Percentiles rank a stretch among this genome's conserved stretches.
These are phyloP conservation scores for Saccharomyces jurei DNA, from an alignment of 805 yeast genomes.

Conservation along the genomic window DNA sequence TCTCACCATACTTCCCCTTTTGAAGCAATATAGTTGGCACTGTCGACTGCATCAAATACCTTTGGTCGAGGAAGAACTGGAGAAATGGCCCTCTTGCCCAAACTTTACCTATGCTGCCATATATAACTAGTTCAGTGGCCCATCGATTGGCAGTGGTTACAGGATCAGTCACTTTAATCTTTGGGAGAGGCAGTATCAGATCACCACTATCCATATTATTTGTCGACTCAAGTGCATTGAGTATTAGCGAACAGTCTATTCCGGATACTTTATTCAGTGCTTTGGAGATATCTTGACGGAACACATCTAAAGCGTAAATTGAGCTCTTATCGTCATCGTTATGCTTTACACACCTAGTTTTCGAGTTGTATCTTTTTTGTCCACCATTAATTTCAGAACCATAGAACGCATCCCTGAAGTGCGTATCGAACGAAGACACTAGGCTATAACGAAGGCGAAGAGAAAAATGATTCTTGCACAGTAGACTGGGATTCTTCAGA, in stretches of 20 bases:
- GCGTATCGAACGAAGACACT: neutral
- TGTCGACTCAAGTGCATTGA: conserved; percentile 83
- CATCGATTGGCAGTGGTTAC: conserved; percentile 67
- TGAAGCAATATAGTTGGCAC: conserved; percentile 60
- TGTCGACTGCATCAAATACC: conserved; percentile 58
- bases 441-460: neutral
- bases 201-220: conserved; percentile 85
- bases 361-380: neutral
- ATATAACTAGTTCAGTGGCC: conserved; percentile 62
- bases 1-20: conserved; percentile 56
- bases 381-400: neutral
- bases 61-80: conserved; percentile 75
- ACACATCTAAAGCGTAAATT: neutral
- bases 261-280: conserved; percentile 68
- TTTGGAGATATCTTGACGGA: conserved; percentile 33
- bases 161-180: conserved; percentile 75
- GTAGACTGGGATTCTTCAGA: neutral
- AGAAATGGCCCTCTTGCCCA: conserved; percentile 83
- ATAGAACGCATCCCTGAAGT: neutral
- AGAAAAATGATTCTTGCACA: neutral
- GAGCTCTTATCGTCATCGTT: neutral
- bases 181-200: conserved; percentile 82
- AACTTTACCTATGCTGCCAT: conserved; percentile 60
- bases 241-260: conserved; percentile 61
- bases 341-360: neutral